Percentiles rank a stretch among this genome's conserved stretches.
Conservation (phyloP, 2,329 filamentous ascomycete genomes). For the Tolypocladium pustulatum region DNA sequence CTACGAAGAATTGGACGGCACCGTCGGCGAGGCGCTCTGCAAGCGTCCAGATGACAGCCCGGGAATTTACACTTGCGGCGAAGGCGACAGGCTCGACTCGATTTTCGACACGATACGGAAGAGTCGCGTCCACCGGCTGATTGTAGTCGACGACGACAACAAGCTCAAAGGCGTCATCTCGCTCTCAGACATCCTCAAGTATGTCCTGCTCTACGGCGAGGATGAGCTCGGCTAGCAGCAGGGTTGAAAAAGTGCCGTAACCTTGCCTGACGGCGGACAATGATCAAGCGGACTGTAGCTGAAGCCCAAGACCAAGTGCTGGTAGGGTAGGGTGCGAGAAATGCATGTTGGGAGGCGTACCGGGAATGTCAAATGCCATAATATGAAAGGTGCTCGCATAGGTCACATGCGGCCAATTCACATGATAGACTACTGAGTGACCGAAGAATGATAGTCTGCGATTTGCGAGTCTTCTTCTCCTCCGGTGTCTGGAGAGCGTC, state of each 20-base stretch:
- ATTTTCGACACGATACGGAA: conserved; percentile 96
- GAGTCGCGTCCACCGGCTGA: conserved; percentile 83
- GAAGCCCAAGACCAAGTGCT: conserved; percentile 1
- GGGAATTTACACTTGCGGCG: conserved; percentile 91
- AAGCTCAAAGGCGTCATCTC: conserved; percentile 83
- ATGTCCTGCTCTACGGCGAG: conserved; percentile 75
- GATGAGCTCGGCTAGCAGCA: conserved; percentile 29
- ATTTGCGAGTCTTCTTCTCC: not conserved
- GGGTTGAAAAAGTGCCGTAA: not conserved
- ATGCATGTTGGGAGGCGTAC: conserved; percentile 1
- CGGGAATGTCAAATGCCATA: conserved; percentile 1
- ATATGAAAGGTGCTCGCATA: not conserved
- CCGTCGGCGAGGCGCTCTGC: conserved; percentile 78
- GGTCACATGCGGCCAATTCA: not conserved
- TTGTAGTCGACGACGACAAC: conserved; percentile 85
- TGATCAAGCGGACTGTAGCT: not conserved
- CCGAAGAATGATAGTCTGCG: not conserved
- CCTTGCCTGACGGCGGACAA: not conserved
- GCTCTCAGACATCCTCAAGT: conserved; percentile 91
- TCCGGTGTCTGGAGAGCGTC: not conserved
- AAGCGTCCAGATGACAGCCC: conserved; percentile 85
- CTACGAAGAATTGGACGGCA: conserved; percentile 82
- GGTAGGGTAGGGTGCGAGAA: not conserved
- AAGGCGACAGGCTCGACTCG: conserved; percentile 84
- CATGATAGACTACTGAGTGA: not conserved